Evolutionary conservation across 306 rosid genomes (phyloP), one percentile per base, ranked within the genome.

Genomic region (Ammopiptanthus mongolicus): DNA sequence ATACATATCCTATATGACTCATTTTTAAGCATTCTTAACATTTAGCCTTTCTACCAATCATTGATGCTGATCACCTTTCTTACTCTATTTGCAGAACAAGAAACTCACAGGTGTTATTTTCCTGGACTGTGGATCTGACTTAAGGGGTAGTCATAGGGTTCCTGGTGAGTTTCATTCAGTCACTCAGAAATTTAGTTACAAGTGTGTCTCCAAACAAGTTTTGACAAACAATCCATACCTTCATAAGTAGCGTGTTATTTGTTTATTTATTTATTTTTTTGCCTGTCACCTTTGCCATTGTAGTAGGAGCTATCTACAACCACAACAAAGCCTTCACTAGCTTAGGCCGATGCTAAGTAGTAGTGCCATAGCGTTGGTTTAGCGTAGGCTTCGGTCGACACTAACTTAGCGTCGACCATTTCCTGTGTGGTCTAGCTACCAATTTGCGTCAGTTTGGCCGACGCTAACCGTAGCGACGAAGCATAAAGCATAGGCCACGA

Each of bases 51-150:
- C 15, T 51, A 66, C 59, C 31, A 14, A 28, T 47, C 21, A 33
- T 55, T 12, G 62, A 17, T 36, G 33, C 42, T 75, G 21, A 51
- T n/a, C 33, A 25, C 0, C 2, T 7, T 76, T 66, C 2, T 55
- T 71, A 2, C 64, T 69, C 39, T 10, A 69, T 56, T 39, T 66
- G 47, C 82, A 90, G 93, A 83, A 56, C 82, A 81, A 88, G 68
- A 68, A 75, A 62, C 33, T 85, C 13, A 88, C 86, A 71, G 91
- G 87, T 63, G 86, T 85, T 81, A 39, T 84, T 69, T 90, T 90
- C 73, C 42, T 84, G 77, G 92, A 90, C 78, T 86, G 84, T 47
- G 96, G 92, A 78, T 86, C 91, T 39, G 91, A 88, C 69, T 52
- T 90, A 78, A 80, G 88, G 37, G 80, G 85, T 83, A 42, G 85